Evolutionary conservation across 2,329 filamentous ascomycete genomes (phyloP).

Genomic region (Neonectria hederae): DNA sequence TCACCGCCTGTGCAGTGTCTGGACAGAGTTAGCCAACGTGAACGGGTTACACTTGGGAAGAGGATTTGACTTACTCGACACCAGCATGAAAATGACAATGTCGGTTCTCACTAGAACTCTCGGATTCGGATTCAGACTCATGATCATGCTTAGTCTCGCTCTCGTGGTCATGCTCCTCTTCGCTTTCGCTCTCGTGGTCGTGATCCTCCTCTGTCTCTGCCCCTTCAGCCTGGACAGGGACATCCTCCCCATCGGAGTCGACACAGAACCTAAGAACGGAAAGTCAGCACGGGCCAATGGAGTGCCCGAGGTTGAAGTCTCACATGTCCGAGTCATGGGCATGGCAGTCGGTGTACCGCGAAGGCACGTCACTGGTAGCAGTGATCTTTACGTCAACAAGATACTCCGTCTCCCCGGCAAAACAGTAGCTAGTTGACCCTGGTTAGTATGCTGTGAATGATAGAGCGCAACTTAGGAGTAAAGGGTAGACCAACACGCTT

Average conservation of each 20-base stretch:
- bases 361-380: conserved; percentile 64
- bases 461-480: not conserved
- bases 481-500: conserved; percentile 47
- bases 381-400: conserved; percentile 59
- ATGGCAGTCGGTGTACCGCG: conserved; percentile 73
- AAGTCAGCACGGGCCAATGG: conserved; percentile 13
- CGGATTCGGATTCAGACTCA: conserved; percentile 33
- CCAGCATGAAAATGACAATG: conserved; percentile 80
- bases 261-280: conserved; percentile 65
- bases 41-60: not conserved
- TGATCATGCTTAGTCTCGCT: conserved; percentile 28
- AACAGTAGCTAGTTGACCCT: conserved; percentile 51
- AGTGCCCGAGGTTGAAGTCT: conserved; percentile 31
- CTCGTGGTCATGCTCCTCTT: conserved; percentile 29
- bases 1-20: conserved; percentile 67
- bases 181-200: conserved; percentile 25
- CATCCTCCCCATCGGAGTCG: conserved; percentile 67
- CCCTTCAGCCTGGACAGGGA: conserved; percentile 60
- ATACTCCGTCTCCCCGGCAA: conserved; percentile 55
- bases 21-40: conserved; percentile 25
- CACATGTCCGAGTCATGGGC: conserved; percentile 67
- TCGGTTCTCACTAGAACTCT: conserved; percentile 39
- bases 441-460: not conserved
- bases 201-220: conserved; percentile 37
- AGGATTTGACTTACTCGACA: conserved; percentile 67